phyloP scores from a whole-genome alignment of 208 protist species.

The Leishmania mexicana region DNA sequence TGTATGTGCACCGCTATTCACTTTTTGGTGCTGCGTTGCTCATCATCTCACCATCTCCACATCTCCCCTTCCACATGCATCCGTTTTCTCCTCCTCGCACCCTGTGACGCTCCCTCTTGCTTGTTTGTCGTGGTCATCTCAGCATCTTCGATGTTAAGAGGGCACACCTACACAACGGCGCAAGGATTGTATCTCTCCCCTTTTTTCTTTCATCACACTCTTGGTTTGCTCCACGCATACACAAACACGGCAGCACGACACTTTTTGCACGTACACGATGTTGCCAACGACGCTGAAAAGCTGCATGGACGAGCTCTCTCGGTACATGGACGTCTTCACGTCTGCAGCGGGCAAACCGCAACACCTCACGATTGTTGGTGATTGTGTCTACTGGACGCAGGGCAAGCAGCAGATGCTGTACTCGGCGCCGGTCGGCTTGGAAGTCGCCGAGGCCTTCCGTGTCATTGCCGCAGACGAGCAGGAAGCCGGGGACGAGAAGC shows the following conservation, averaged over 20 bases:
- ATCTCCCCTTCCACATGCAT: neutral
- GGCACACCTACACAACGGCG: neutral
- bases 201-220: neutral
- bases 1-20: neutral
- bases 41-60: neutral
- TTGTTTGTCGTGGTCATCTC: neutral
- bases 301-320: slow-evolving; percentile 54
- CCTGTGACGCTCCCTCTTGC: neutral
- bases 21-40: neutral
- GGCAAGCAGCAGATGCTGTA: slow-evolving; percentile 75
- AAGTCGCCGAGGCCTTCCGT: slow-evolving; percentile 13
- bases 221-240: neutral
- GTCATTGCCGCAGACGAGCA: slow-evolving; percentile 27
- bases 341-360: slow-evolving; percentile 60
- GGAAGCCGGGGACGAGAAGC: slow-evolving; percentile 8
- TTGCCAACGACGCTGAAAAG: slow-evolving; percentile 20
- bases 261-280: slow-evolving; percentile 5
- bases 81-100: neutral
- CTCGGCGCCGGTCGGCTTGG: slow-evolving; percentile 29
- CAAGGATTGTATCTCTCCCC: neutral
- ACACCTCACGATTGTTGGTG: slow-evolving; percentile 52
- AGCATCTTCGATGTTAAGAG: neutral
- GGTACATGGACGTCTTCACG: slow-evolving; percentile 34
- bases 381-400: slow-evolving; percentile 81
- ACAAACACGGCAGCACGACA: too few species aligned